Conservation (phyloP, 1,139 yeast species). For the Protomyces gravidus region DNA sequence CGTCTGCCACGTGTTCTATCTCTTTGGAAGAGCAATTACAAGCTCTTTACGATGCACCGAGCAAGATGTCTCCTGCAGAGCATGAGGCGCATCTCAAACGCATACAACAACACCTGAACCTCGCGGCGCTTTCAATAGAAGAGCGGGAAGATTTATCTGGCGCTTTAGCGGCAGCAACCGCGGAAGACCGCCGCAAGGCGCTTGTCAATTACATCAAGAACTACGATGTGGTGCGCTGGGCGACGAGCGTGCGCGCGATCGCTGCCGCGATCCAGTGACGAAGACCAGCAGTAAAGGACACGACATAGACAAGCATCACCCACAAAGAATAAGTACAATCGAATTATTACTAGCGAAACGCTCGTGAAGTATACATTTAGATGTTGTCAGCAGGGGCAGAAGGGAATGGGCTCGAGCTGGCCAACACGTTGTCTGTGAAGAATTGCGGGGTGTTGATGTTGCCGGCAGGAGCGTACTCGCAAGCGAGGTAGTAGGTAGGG, state of each 20-base stretch:
- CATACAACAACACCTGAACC: neutral
- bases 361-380: neutral
- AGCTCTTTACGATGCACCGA: constrained; percentile 59
- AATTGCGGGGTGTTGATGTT: constrained; percentile 45
- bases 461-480: constrained; percentile 45
- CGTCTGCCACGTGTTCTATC: neutral
- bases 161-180: neutral
- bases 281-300: neutral
- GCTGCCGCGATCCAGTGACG: constrained; percentile 6
- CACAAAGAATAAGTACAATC: neutral
- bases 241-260: constrained; percentile 16
- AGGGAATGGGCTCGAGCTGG: neutral
- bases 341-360: neutral
- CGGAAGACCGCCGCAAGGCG: constrained; percentile 12
- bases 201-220: constrained; percentile 19
- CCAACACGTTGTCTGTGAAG: constrained; percentile 47
- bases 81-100: constrained; percentile 13
- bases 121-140: constrained; percentile 4
- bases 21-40: neutral
- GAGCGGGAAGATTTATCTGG: constrained; percentile 4
- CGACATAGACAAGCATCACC: neutral
- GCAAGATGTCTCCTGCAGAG: constrained; percentile 16
- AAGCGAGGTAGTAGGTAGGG: constrained; percentile 40
- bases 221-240: constrained; percentile 17
- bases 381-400: constrained; percentile 20